These are phyloP conservation scores for Suhomyces sp. DNA, from an alignment of 805 yeast genomes.

Conservation along the genomic window DNA sequence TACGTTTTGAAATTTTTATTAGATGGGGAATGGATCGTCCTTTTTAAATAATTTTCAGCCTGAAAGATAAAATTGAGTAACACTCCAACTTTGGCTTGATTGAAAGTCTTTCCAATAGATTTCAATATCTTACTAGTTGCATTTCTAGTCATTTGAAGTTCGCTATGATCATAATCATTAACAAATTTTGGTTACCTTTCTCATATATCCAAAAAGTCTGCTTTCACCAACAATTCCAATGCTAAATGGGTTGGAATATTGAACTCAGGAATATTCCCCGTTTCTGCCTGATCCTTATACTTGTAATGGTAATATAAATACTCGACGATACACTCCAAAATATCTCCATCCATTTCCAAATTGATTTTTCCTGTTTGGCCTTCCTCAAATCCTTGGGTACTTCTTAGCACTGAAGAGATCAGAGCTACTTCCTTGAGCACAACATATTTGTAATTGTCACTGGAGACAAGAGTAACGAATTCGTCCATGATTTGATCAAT, in stretches of 20 bases:
- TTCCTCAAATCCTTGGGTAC: slow-evolving; percentile 55
- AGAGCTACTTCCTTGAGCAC: slow-evolving; percentile 73
- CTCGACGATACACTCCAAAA: slow-evolving; percentile 79
- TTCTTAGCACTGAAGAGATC: slow-evolving; percentile 60
- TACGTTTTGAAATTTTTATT: too few relatives aligned
- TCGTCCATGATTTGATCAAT: slow-evolving; percentile 8
- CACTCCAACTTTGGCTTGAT: too few relatives aligned
- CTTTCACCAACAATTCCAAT: slow-evolving; percentile 84
- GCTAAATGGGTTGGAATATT: slow-evolving; percentile 94
- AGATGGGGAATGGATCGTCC: too few relatives aligned
- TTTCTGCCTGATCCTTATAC: slow-evolving; percentile 53
- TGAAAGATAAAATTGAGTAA: too few relatives aligned
- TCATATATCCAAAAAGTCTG: slow-evolving; percentile 82
- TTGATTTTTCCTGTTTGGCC: slow-evolving; percentile 55
- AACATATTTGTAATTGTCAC: slow-evolving; percentile 64
- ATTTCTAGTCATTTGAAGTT: too few relatives aligned
- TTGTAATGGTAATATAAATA: slow-evolving; percentile 75
- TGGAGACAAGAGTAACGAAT: slow-evolving; percentile 67
- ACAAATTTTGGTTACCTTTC: too few relatives aligned
- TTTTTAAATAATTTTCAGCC: too few relatives aligned
- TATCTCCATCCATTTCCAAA: slow-evolving; percentile 65
- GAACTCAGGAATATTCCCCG: slow-evolving; percentile 75
- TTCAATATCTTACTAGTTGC: too few relatives aligned
- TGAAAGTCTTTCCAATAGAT: too few relatives aligned
- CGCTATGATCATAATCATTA: too few relatives aligned